phyloP scores from a whole-genome alignment of 805 yeast species.

The Metschnikowia kunwiensis region DNA sequence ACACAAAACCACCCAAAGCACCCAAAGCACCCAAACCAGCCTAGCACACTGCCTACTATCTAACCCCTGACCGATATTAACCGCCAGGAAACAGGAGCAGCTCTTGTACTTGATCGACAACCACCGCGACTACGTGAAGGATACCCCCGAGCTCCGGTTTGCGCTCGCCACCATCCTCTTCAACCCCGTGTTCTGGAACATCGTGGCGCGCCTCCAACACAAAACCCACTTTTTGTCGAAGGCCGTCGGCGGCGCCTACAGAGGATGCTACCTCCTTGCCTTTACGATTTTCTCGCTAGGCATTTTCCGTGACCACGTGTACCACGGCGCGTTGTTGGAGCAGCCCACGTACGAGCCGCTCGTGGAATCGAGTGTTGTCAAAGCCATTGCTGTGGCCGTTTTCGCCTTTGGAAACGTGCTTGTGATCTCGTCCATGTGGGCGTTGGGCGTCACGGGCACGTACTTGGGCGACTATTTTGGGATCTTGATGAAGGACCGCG shows the following conservation, averaged over 20 bases:
- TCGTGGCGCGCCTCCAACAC: conserved; percentile 85
- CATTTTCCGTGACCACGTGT: conserved; percentile 70
- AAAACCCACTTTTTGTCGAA: conserved; percentile 73
- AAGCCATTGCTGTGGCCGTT: conserved; percentile 49
- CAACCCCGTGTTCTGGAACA: conserved; percentile 95
- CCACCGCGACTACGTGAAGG: conserved; percentile 16
- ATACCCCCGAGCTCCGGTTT: conserved; percentile 14
- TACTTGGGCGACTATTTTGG: conserved; percentile 97
- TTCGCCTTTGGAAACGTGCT: conserved; percentile 75
- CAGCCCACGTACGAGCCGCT: conserved; percentile 68
- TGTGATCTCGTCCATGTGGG: conserved; percentile 84
- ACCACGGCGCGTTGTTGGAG: conserved; percentile 63
- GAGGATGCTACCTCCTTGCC: conserved; percentile 86
- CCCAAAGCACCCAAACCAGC: too few relatives aligned
- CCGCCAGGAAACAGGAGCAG: conserved; percentile 17
- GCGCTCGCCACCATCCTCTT: conserved; percentile 72
- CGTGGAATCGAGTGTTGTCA: conserved; percentile 35
- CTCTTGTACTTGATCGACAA: conserved; percentile 12
- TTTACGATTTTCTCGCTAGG: conserved; percentile 82
- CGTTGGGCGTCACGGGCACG: conserved; percentile 92
- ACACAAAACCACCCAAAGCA: too few relatives aligned
- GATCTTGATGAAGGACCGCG: conserved; percentile 85
- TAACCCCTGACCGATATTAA: too few relatives aligned
- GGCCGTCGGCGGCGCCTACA: conserved; percentile 58
- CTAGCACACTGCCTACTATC: too few relatives aligned